A percentile compares a stretch with the other conserved stretches of the same genome.
phyloP scores from a whole-genome alignment of 169 alveolate species.

The Plasmodium vinckei region DNA sequence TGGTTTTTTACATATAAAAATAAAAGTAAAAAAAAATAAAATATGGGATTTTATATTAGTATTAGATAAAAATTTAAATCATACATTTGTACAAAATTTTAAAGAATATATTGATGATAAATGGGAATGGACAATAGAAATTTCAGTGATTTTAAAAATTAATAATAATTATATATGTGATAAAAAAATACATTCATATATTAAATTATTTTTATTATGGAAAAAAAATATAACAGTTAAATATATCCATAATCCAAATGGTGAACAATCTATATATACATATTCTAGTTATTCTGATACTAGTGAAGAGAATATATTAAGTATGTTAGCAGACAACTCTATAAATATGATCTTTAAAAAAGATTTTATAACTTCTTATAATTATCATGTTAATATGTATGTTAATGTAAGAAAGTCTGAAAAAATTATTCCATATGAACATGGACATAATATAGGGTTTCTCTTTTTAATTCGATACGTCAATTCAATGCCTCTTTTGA shows the following conservation, averaged over 20 bases:
- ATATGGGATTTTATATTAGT: conserved; percentile 76
- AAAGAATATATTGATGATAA: conserved; percentile 58
- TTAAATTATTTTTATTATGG: conserved; percentile 65
- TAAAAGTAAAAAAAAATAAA: conserved; percentile 61
- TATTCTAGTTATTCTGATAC: conserved; percentile 6
- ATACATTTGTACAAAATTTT: conserved; percentile 73
- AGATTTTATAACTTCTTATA: conserved; percentile 28
- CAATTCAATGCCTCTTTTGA: conserved; percentile 75
- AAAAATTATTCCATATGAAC: conserved; percentile 1
- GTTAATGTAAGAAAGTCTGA: conserved; percentile 54
- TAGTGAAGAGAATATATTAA: conserved; percentile 11
- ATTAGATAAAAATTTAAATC: conserved; percentile 71
- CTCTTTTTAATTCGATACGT: conserved; percentile 72
- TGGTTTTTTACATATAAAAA: conserved; percentile 74
- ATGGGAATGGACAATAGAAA: conserved; percentile 76
- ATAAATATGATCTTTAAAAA: conserved; percentile 22
- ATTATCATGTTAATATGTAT: conserved; percentile 33
- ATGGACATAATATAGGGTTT: conserved; percentile 16
- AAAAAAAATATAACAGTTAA: conserved; percentile 57
- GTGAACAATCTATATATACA: conserved; percentile 30
- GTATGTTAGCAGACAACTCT: conserved; percentile 12
- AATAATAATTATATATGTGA: conserved; percentile 32
- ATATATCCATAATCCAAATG: conserved; percentile 6
- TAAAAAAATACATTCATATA: conserved; percentile 57
- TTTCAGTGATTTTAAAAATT: conserved; percentile 70